Base-by-base conservation (phyloP, 2,329 filamentous ascomycete species). In the Stemphylium vesicarium region DNA sequence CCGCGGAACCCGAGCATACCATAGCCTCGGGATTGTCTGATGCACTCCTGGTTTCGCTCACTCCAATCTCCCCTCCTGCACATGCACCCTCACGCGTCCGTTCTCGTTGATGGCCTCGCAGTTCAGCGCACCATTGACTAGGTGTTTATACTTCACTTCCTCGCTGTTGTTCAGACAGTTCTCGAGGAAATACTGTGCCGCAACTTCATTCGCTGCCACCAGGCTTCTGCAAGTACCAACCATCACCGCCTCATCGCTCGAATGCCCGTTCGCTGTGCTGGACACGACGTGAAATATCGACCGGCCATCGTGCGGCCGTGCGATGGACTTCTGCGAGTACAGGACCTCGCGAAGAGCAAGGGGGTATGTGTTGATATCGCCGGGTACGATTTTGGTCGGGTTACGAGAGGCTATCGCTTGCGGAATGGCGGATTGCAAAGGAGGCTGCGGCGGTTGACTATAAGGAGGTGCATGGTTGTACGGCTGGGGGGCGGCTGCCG, bases 291-390 rank as follows among this genome's bases (percentile, higher is more conserved):
- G 46, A 16, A 40, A 51, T 35, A 33, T 29, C 11, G 47, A 16
- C 40, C 52, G 39, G 9, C 45, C 52, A 16, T 45, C 47, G 2
- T 45, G 40, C 11, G 29, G 20, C 9, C 40, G 52, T 24, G 46
- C 26, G 13, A 43, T 36, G 15, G 49, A 32, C 12, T 50, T 55
- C 15, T 55, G 45, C n/a, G 50, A 43, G 33, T 54, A 49, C 50
- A 57, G 22, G 4, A 53, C 57, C 15, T 56, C 57, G 29, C 50
- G 45, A 20, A 59, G 45, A 13, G 44, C 53, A 12, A 37, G 44
- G 16, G 60, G 62, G 22, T 63, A 65, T 22, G 62, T 63, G 10
- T 20, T 37, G 16, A 59, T 26, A 15, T 54, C 39, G 16, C 53
- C 62, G 7, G 51, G 45, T 9, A 54, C 37, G 8, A 50, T 42